phyloP scores from a whole-genome alignment of 345 rosid species.

The Mercurialis annua region DNA sequence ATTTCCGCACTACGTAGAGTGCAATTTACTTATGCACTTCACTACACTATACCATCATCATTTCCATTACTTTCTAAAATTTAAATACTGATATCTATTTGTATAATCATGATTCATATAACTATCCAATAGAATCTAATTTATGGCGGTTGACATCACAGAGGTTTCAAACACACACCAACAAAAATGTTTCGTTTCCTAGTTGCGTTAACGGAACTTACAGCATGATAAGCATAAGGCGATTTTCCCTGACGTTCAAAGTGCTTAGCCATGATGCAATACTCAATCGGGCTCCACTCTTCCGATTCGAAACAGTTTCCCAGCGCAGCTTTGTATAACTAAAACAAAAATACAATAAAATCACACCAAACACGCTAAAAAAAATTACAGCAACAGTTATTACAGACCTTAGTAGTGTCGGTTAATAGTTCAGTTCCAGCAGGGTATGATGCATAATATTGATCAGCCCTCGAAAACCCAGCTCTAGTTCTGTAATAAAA shows the following conservation, averaged over 20 bases:
- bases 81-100: no score
- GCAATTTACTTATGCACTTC: no score
- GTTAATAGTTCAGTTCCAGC: conserved; percentile 90
- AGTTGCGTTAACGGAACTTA: conserved; percentile 30
- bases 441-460: conserved; percentile 81
- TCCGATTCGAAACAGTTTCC: conserved; percentile 82
- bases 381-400: neutral
- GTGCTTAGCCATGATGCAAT: conserved; percentile 77
- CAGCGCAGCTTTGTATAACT: conserved; percentile 87
- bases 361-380: conserved; percentile 10
- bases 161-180: neutral
- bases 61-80: no score
- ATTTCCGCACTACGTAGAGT: no score
- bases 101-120: neutral
- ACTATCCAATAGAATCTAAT: no score
- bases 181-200: neutral
- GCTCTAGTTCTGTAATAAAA: conserved; percentile 78
- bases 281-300: conserved; percentile 88
- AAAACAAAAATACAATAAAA: conserved; percentile 18
- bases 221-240: conserved; percentile 88
- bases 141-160: no score
- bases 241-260: conserved; percentile 91
- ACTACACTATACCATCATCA: no score
- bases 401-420: conserved; percentile 64
- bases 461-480: conserved; percentile 80